Evolutionary conservation across 2,329 filamentous ascomycete species (phyloP), one percentile per base, ranked within the genome.

Genomic region (Exophiala lecanii-corni): DNA sequence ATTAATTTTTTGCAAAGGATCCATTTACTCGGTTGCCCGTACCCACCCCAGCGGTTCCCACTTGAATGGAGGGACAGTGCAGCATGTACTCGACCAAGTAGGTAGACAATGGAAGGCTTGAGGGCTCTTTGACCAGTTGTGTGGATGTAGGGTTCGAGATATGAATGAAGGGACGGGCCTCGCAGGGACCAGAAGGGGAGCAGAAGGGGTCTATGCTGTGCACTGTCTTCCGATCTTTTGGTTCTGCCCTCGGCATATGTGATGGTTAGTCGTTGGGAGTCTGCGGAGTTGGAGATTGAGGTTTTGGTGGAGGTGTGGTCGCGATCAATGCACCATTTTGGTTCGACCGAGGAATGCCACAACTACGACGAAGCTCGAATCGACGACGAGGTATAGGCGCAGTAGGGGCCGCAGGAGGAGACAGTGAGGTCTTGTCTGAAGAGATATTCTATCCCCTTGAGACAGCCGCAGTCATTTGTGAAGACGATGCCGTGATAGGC

Each of bases 401-500:
- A n/a, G n/a, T n/a, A n/a, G n/a, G n/a, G n/a, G n/a, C n/a, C n/a
- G n/a, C n/a, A n/a, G n/a, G n/a, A n/a, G n/a, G n/a, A n/a, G n/a
- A n/a, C n/a, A n/a, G n/a, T 12, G 23, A 26, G 31, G 17, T 35
- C 42, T 16, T 7, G 19, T 18, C 21, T 23, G 25, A 31, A 20
- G 37, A 10, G 19, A 19, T 23, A 5, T 21, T 45, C 31, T 42
- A 39, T 46, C 49, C 45, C 45, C 41, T 46, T 43, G 45, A 45
- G 26, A 25, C 45, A 44, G 26, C 28, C 23, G 33, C 26, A 47
- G 39, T 49, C 49, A 44, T 43, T 38, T 49, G 20, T 40, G 20
- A 41, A 36, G 19, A 17, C 30, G 25, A 25, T 26, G 41, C 32
- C 16, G 34, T 38, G 33, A 33, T 31, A 18, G n/a, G 7, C 39